A percentile compares a stretch with the other conserved stretches of the same genome.
These are phyloP conservation scores for Cladophialophora immunda DNA, from an alignment of 2,329 filamentous ascomycete species.

Conservation along the genomic window DNA sequence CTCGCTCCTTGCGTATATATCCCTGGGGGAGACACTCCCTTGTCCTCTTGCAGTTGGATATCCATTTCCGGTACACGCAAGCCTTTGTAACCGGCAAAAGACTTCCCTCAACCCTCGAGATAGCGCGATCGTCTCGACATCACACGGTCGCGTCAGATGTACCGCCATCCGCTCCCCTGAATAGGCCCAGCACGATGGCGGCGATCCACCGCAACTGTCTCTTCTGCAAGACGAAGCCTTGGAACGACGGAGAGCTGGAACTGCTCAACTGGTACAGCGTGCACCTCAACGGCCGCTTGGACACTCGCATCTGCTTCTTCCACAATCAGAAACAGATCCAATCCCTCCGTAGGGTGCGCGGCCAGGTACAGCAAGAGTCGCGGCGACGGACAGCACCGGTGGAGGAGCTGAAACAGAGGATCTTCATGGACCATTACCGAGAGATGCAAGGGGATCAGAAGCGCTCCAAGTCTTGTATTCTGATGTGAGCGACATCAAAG, in stretches of 20 bases:
- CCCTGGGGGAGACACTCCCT: too few species aligned
- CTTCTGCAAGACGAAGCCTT: conserved; percentile 22
- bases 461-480: conserved; percentile 4
- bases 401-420: conserved; percentile 10
- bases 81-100: too few species aligned
- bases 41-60: too few species aligned
- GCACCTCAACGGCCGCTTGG: conserved; percentile 23
- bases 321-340: conserved; percentile 26
- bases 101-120: too few species aligned
- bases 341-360: conserved; percentile 9
- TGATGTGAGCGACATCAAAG: conserved; percentile 19
- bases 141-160: too few species aligned
- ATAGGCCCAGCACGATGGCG: conserved; percentile 6
- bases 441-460: conserved; percentile 21
- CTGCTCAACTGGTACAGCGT: conserved; percentile 22
- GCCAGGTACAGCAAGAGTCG: conserved; percentile 2
- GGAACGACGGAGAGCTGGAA: conserved; percentile 21
- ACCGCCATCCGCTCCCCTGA: background rate
- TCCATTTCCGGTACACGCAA: too few species aligned
- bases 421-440: conserved; percentile 24
- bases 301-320: conserved; percentile 20
- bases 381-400: conserved; percentile 16
- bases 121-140: background rate
- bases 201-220: conserved; percentile 16
- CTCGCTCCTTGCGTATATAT: too few species aligned